A percentile compares a stretch with the other conserved stretches of the same genome.
Conservation (phyloP, 805 yeast species). For the Scheffersomyces lignosus region DNA sequence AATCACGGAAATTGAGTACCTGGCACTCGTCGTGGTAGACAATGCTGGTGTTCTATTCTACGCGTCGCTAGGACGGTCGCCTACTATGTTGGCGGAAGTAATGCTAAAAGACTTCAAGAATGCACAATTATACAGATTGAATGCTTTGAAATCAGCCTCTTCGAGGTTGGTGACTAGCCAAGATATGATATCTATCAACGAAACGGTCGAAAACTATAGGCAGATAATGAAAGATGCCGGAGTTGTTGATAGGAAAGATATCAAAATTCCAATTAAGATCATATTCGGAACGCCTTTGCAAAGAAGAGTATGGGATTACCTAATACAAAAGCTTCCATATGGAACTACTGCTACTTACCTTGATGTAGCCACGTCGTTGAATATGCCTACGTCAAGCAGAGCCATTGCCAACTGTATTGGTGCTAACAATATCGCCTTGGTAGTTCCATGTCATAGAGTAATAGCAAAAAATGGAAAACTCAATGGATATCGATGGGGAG, state of each 20-base stretch:
- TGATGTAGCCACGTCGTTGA: slow-evolving; percentile 29
- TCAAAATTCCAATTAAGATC: slow-evolving; percentile 19
- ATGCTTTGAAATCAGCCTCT: neutral
- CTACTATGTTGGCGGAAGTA: slow-evolving; percentile 3
- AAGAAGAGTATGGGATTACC: slow-evolving; percentile 36
- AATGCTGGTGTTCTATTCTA: slow-evolving; percentile 16
- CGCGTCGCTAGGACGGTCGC: slow-evolving; percentile 17
- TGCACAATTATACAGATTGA: slow-evolving; percentile 1
- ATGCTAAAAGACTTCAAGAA: slow-evolving; percentile 14
- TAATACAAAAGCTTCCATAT: slow-evolving; percentile 19
- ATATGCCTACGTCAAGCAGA: slow-evolving; percentile 29
- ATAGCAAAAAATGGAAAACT: slow-evolving; percentile 27
- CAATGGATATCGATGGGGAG: slow-evolving; percentile 43
- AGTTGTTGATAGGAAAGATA: slow-evolving; percentile 7
- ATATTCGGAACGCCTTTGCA: slow-evolving; percentile 43
- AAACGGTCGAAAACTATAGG: slow-evolving; percentile 10
- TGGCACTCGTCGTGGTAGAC: slow-evolving; percentile 17
- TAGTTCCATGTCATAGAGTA: slow-evolving; percentile 48
- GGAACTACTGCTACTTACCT: slow-evolving; percentile 35
- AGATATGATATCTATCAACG: neutral
- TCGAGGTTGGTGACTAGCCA: neutral
- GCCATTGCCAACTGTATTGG: slow-evolving; percentile 44
- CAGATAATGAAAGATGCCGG: slow-evolving; percentile 7
- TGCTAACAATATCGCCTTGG: slow-evolving; percentile 36
- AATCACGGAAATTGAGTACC: slow-evolving; percentile 5